Base-by-base conservation (phyloP, 176 grass and related monocot genomes). In the Carex kokanica region DNA sequence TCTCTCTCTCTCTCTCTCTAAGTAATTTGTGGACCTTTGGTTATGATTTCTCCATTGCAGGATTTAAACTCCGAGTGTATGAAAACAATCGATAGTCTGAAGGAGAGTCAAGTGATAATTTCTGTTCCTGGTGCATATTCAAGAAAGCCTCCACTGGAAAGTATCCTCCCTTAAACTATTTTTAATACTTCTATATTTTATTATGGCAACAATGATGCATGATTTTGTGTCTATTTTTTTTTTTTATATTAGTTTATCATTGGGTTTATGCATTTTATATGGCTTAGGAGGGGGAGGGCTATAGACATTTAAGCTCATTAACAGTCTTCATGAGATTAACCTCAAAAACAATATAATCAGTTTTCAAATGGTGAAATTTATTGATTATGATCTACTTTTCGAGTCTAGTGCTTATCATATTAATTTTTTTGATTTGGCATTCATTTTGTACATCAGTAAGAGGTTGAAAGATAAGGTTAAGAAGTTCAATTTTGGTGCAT, bases 71-170 rank as follows among this genome's bases (percentile, higher is more conserved):
- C 78, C 64, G 29, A 80, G 51, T 21, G 18, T 31, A 52, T 52
- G 55, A 58, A 74, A 74, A 78, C 85, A 70, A 60, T 88, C 31
- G 87, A 91, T 36, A 38, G 79, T 60, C 55, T 91, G 27, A 55
- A 88, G 79, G 75, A 69, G 36, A 87, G 80, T 63, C 84, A 81
- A 90, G 95, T 98, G 64, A 95, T 98, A 43, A 82, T 95, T 64
- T 93, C 91, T 84, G 83, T 98, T 84, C 95, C 89, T 3, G 92
- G 95, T 77, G 90, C 87, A 79, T 88, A 98, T 83, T 98, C 92
- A 57, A 92, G 95, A 80, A 98, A 98, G 82, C 92, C 92, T 86
- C 92, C 91, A 36, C 79, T 98, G 11, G 87, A 79, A 84, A 85
- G 95, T 98, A 98, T 95, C 92, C 92, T 93, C 88, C 4, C 56